Evolutionary conservation across 1,284 basidiomycete genomes (phyloP), one percentile per base, ranked within the genome.

Genomic region (Ganoderma leucocontextum): DNA sequence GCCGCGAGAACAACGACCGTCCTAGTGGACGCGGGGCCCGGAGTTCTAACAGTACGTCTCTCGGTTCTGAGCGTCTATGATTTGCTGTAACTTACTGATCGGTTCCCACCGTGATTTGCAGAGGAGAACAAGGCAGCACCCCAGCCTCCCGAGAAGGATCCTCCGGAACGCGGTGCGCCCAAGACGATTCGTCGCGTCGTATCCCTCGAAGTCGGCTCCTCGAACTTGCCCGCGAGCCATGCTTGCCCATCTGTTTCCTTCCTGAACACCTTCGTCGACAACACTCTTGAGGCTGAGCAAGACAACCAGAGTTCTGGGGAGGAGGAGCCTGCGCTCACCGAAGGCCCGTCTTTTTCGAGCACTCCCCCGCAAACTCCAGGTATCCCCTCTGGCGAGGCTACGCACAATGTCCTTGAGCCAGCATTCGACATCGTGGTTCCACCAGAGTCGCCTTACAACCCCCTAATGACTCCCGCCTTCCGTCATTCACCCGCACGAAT

Each of bases 391-490:
- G 10, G 36, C n/a, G 38, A 17, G 22, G 47, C 73, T 73, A 9
- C 64, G 62, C 60, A 73, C 49, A 57, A 71, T 62, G 2, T 67
- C 57, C 44, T 65, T 64, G n/a, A 65, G n/a, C 64, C 69, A 67
- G 44, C 60, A 15, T 67, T 60, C 58, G 58, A 41, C 33, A 55
- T 67, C 9, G 66, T 67, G 22, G 75, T 83, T 39, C 81, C 89
- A 60, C 87, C 89, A 9, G 82, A 87, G 70, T 91, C 91, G 1
- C 91, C 91, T 2, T 93, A 93, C 69, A 86, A 93, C 74, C 91
- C 91, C 42, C 83, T 86, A 12, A 80, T 86, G 39, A 92, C 91
- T 0, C 91, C 91, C 0, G 86, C 90, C 6, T 93, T 92, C 78
- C 87, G 89, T 53, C 91, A 93, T 75, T 92, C 90, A 8, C 89